Base-by-base conservation (phyloP, 371 early-diverging fungal genomes). In the Mucor irregularis region DNA sequence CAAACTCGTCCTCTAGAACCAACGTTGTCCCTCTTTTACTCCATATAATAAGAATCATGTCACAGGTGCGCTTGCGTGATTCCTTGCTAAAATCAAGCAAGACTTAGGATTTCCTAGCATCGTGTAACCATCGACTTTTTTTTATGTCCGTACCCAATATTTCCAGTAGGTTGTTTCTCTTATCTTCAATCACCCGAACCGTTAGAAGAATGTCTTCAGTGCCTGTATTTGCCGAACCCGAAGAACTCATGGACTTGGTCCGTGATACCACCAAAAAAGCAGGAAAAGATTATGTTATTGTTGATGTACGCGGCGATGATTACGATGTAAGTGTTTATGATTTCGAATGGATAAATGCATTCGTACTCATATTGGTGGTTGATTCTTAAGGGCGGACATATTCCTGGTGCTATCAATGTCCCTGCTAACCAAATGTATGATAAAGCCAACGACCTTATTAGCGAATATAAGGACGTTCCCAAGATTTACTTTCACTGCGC, bases 261-360 rank as follows among this genome's bases (percentile, higher is more conserved):
- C 72, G 79, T 38, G 85, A 88, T 62, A 67, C 71, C 22, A 46
- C 76, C 1, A 81, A 81, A 57, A 45, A 61, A 5, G 63, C 86
- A 2, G 80, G 76, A 26, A 76, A 73, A 54, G 90, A 94, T 67
- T 94, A 91, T 58, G 65, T 87, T 22, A 70, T 94, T 30, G 73
- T 94, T 10, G 95, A 94, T 64, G 93, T 92, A 11, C 82, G 95
- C 28, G 90, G 85, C 56, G 76, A 76, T 34, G 95, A 94, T 62
- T 90, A 79, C 60, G 65, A 45, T 19, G 88, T 86, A 83, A 58
- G 47, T 1, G 26, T 51, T 43, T 17, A 38, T 51, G 22, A n/a
- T 7, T 25, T 3, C 14, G 24, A 43, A 21, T 17, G 16, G 21
- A n/a, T 30, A 48, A 24, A 37, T 26, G n/a, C 14, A 25, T 0